phyloP scores from a whole-genome alignment of 345 rosid species.

The Camelina laxa region DNA sequence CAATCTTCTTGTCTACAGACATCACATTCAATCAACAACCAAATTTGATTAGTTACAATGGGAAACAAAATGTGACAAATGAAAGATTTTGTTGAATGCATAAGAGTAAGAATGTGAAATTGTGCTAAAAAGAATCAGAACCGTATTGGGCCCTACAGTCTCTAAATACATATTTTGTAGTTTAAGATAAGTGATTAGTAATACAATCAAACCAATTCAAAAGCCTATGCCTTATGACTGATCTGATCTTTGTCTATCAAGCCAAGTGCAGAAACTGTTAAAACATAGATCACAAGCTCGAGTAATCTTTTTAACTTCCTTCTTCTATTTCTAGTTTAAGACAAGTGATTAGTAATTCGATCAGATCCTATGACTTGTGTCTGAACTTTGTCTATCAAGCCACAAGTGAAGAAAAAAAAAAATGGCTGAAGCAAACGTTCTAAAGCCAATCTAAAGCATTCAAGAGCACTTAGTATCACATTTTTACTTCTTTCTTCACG shows the following conservation, averaged over 20 bases:
- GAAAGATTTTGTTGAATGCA: neutral
- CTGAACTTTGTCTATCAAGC: neutral
- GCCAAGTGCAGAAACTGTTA: neutral
- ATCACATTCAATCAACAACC: constrained; percentile 34
- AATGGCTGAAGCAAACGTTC: constrained; percentile 1
- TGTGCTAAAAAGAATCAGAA: neutral
- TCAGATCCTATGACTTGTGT: constrained; percentile 11
- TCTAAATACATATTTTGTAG: neutral
- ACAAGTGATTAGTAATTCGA: neutral
- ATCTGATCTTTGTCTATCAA: neutral
- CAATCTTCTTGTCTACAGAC: constrained; percentile 64
- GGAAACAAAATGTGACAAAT: constrained; percentile 4
- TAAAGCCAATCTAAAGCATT: constrained; percentile 10
- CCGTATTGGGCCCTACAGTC: neutral
- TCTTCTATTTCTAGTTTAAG: neutral
- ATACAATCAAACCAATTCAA: neutral
- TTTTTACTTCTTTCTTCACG: neutral
- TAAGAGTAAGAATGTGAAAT: neutral
- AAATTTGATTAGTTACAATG: neutral
- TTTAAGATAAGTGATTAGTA: constrained; percentile 11
- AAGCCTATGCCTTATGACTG: neutral
- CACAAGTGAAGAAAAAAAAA: neutral
- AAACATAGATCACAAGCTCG: neutral
- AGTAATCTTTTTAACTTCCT: neutral
- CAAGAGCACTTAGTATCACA: neutral